These are phyloP conservation scores for Biscogniauxia mediterranea DNA, from an alignment of 2,329 filamentous ascomycete genomes.

Conservation along the genomic window DNA sequence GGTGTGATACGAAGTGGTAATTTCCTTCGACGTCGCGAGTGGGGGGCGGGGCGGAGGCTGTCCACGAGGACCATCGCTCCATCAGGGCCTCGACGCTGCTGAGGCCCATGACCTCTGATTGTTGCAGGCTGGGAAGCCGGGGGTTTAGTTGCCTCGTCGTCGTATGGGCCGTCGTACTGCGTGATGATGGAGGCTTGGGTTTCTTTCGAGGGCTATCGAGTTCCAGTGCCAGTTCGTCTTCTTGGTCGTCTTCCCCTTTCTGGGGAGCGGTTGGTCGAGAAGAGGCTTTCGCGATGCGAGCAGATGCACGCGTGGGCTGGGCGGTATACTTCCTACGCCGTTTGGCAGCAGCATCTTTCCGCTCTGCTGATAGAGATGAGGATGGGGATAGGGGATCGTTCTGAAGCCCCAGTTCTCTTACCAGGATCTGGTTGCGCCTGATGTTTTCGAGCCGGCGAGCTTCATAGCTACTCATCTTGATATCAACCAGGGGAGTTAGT, in stretches of 20 bases:
- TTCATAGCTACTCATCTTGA: constrained; percentile 39
- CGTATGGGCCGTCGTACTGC: not conserved
- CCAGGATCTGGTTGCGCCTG: constrained; percentile 45
- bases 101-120: not conserved
- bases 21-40: constrained; percentile 40
- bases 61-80: constrained; percentile 45
- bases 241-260: constrained; percentile 33
- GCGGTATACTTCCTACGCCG: constrained; percentile 36
- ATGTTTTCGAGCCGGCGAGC: constrained; percentile 46
- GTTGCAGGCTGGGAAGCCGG: not conserved
- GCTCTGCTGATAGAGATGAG: constrained; percentile 3
- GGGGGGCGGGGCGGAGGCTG: constrained; percentile 37
- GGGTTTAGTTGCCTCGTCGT: not conserved
- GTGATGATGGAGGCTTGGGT: not conserved
- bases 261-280: constrained; percentile 34
- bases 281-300: constrained; percentile 43
- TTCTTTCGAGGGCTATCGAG: too few species aligned
- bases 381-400: constrained; percentile 15
- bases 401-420: constrained; percentile 46
- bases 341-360: constrained; percentile 32
- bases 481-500: too few species aligned
- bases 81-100: constrained; percentile 23
- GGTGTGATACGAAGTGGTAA: constrained; percentile 45
- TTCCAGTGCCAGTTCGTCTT: not conserved
- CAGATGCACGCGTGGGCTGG: constrained; percentile 43